phyloP scores from a whole-genome alignment of 805 yeast genomes.

The Suhomyces pyralidae region DNA sequence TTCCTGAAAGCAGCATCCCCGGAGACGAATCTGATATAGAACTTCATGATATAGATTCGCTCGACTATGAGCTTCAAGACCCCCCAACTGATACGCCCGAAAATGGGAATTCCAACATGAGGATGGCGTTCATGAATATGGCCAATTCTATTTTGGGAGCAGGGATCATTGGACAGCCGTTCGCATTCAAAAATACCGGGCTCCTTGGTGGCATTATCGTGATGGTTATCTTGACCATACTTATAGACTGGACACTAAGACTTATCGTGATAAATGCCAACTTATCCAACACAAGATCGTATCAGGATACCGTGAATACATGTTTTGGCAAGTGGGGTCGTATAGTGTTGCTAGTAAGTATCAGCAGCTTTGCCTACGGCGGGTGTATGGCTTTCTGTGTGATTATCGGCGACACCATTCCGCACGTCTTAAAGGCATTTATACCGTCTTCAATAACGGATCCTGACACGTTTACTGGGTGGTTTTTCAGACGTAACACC shows the following conservation, averaged over 20 bases:
- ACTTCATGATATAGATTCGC: slow-evolving; percentile 12
- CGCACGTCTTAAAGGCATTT: slow-evolving; percentile 75
- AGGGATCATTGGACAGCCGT: slow-evolving; percentile 92
- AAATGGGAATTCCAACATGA: slow-evolving; percentile 44
- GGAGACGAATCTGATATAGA: slow-evolving; percentile 15
- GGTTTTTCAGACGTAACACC: slow-evolving; percentile 64
- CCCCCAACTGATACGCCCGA: slow-evolving; percentile 6
- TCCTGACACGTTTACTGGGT: slow-evolving; percentile 33
- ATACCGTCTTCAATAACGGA: slow-evolving; percentile 45
- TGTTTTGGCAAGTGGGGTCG: slow-evolving; percentile 78
- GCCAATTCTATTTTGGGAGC: slow-evolving; percentile 95
- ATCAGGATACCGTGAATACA: slow-evolving; percentile 78
- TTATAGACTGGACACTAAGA: slow-evolving; percentile 85
- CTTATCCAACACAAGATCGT: slow-evolving; percentile 69
- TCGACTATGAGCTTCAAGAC: slow-evolving; percentile 14
- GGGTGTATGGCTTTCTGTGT: slow-evolving; percentile 93
- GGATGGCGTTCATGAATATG: slow-evolving; percentile 95
- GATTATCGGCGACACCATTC: slow-evolving; percentile 92
- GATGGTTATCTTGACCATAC: slow-evolving; percentile 55
- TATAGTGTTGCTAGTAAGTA: slow-evolving; percentile 63
- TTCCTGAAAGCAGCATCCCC: not conserved
- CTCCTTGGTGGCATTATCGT: slow-evolving; percentile 67
- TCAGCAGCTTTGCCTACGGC: slow-evolving; percentile 89
- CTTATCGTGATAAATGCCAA: slow-evolving; percentile 80
- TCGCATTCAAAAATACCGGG: slow-evolving; percentile 80